A percentile compares a stretch with the other conserved stretches of the same genome.
These are phyloP conservation scores for Lentinula guzmanii DNA, from an alignment of 768 basidiomycete genomes.

Conservation along the genomic window DNA sequence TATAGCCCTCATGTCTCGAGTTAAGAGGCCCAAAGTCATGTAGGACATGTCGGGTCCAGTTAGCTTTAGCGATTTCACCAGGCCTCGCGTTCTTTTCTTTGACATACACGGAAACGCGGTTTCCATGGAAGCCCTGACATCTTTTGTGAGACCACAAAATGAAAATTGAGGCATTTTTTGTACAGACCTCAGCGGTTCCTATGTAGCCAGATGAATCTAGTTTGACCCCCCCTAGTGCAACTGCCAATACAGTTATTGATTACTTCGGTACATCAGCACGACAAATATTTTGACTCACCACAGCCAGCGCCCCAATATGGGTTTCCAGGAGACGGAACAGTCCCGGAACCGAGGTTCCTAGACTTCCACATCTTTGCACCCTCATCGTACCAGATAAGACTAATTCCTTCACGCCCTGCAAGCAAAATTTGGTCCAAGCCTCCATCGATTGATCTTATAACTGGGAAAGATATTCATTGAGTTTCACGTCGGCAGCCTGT, in stretches of 20 bases:
- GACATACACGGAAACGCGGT: neutral
- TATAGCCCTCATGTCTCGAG: slow-evolving; percentile 8
- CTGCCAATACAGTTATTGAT: neutral
- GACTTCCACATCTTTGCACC: neutral
- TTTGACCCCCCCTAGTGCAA: neutral
- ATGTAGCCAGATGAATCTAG: neutral
- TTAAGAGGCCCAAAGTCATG: slow-evolving; percentile 17
- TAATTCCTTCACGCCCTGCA: neutral
- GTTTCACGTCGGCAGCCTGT: neutral
- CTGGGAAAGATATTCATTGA: neutral
- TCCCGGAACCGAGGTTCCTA: neutral
- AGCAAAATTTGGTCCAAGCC: neutral
- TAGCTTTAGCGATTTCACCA: neutral
- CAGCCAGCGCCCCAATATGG: neutral
- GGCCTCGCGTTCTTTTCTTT: neutral
- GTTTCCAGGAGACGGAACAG: neutral
- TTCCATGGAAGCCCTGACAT: neutral
- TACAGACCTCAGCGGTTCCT: neutral
- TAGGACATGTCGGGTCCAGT: slow-evolving; percentile 17
- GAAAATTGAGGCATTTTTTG: neutral
- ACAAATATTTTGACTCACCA: neutral
- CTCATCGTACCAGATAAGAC: neutral
- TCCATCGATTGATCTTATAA: neutral
- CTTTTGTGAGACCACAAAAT: neutral
- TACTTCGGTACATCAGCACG: neutral